A percentile compares a stretch with the other conserved stretches of the same genome.
Conservation (phyloP, 2,329 filamentous ascomycete genomes). For the Ophiocordyceps camponoti-leonardi region DNA sequence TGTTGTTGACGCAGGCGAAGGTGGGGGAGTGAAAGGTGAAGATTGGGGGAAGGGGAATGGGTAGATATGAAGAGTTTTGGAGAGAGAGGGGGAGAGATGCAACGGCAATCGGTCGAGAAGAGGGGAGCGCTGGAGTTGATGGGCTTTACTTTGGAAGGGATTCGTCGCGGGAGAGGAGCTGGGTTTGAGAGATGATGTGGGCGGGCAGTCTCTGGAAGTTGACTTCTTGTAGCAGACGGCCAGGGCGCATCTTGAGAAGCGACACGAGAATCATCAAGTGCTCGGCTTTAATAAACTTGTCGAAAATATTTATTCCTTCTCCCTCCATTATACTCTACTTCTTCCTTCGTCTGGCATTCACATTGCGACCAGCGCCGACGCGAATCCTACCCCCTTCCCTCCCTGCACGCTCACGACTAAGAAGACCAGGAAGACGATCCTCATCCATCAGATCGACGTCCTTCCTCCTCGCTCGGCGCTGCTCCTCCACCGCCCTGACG, state of each 20-base stretch:
- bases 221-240: too few relatives aligned
- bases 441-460: conserved; percentile 73
- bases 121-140: neutral
- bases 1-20: conserved; percentile 69
- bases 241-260: neutral
- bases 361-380: conserved; percentile 70
- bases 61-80: too few relatives aligned
- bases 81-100: too few relatives aligned
- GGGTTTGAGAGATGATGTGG: too few relatives aligned
- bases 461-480: conserved; percentile 50
- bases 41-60: too few relatives aligned
- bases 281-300: neutral
- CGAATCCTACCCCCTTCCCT: conserved; percentile 46
- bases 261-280: neutral
- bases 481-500: conserved; percentile 40
- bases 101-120: too few relatives aligned
- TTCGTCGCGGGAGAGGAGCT: too few relatives aligned
- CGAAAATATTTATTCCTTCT: neutral
- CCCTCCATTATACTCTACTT: neutral
- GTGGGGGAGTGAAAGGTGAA: conserved; percentile 13
- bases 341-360: conserved; percentile 62
- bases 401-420: conserved; percentile 60
- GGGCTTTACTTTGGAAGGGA: neutral
- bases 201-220: too few relatives aligned
- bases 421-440: conserved; percentile 71